These are phyloP conservation scores for Fusarium keratoplasticum DNA, from an alignment of 2,329 filamentous ascomycete species.

Conservation along the genomic window DNA sequence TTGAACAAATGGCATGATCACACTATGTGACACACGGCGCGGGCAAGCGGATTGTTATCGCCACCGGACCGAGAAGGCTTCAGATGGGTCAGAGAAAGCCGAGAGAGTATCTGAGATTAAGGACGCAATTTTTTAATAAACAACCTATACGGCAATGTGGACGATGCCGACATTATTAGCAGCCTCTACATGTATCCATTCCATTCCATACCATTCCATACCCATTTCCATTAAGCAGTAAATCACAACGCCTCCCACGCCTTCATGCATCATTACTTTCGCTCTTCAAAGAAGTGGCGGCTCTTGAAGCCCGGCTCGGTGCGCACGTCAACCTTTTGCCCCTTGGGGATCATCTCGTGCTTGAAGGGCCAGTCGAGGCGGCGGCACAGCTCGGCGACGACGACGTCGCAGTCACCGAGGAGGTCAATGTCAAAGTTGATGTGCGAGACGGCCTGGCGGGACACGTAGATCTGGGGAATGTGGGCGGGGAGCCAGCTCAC, in stretches of 20 bases:
- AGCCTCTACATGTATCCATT: not conserved
- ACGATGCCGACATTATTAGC: not conserved
- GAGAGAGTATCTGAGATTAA: no score
- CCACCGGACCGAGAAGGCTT: not conserved
- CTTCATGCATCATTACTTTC: constrained; percentile 7
- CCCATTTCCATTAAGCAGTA: not conserved
- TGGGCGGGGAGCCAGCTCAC: constrained; percentile 81
- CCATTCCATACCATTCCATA: not conserved
- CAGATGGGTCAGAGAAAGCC: not conserved
- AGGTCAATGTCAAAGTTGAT: constrained; percentile 97
- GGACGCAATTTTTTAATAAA: not conserved
- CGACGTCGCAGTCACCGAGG: constrained; percentile 92
- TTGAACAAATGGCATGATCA: not conserved
- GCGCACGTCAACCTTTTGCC: constrained; percentile 70
- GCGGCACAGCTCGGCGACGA: constrained; percentile 87
- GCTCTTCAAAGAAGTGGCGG: constrained; percentile 52
- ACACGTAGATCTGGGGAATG: constrained; percentile 92
- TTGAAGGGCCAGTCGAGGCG: constrained; percentile 82
- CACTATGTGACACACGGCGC: not conserved
- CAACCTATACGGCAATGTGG: not conserved
- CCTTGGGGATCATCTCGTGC: constrained; percentile 84
- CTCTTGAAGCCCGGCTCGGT: constrained; percentile 49
- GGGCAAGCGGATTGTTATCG: not conserved
- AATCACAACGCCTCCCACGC: not conserved
- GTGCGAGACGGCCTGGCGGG: constrained; percentile 83